These are phyloP conservation scores for Herpetospermum pedunculosum DNA, from an alignment of 306 rosid species.

Conservation along the genomic window DNA sequence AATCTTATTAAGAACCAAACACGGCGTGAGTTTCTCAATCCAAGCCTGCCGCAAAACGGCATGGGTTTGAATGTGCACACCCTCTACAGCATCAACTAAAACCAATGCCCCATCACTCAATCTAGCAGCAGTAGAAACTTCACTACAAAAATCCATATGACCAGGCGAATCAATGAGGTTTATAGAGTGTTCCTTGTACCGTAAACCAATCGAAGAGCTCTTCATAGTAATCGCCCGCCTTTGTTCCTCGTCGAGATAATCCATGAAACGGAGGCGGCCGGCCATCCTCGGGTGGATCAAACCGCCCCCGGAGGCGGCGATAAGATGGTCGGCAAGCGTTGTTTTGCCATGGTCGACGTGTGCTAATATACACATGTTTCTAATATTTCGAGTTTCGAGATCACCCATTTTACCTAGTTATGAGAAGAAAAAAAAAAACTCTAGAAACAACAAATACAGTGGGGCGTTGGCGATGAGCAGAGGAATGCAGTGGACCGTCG, in stretches of 20 bases:
- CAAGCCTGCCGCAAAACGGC: slow-evolving; percentile 90
- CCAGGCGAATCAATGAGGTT: slow-evolving; percentile 92
- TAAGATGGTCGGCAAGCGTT: slow-evolving; percentile 81
- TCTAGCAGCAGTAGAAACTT: slow-evolving; percentile 88
- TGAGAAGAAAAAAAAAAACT: background rate
- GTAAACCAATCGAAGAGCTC: slow-evolving; percentile 63
- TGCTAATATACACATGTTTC: slow-evolving; percentile 77
- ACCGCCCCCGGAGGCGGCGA: slow-evolving; percentile 52
- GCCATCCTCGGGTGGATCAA: slow-evolving; percentile 71
- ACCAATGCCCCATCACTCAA: slow-evolving; percentile 74
- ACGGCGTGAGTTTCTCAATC: slow-evolving; percentile 74
- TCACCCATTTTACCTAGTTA: slow-evolving; percentile 4
- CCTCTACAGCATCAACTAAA: slow-evolving; percentile 83
- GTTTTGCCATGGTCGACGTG: slow-evolving; percentile 97
- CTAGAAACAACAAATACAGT: background rate
- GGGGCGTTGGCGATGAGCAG: too few relatives aligned
- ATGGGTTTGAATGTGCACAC: slow-evolving; percentile 87
- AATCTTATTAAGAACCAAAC: slow-evolving; percentile 71
- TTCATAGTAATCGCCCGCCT: slow-evolving; percentile 91
- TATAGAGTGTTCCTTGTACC: slow-evolving; percentile 26
- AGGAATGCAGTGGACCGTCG: too few relatives aligned
- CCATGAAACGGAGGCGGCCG: slow-evolving; percentile 80
- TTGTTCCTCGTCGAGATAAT: slow-evolving; percentile 76
- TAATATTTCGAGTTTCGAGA: slow-evolving; percentile 29
- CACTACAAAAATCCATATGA: slow-evolving; percentile 84